Conservation (phyloP, 768 basidiomycete species). For the Lactarius deliciosus region DNA sequence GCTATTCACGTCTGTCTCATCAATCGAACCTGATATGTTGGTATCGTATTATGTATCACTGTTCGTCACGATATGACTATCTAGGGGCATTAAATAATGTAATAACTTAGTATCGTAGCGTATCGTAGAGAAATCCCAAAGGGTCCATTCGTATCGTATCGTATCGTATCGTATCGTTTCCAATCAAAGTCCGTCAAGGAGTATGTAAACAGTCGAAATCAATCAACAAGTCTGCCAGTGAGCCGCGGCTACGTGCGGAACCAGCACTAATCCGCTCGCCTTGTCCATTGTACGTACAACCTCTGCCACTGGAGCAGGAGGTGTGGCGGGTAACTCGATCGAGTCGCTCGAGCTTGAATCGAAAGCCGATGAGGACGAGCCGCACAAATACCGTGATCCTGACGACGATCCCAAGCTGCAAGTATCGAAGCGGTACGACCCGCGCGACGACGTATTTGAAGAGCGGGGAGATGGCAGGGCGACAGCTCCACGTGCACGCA, state of each 20-base stretch:
- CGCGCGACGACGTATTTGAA: not conserved
- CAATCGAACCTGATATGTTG: not conserved
- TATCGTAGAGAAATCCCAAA: not conserved
- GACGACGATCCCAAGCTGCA: not conserved
- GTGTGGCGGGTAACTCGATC: not conserved
- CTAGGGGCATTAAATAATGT: not conserved
- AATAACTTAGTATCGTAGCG: not conserved
- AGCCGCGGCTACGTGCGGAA: not conserved
- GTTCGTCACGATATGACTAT: not conserved
- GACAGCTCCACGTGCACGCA: not conserved
- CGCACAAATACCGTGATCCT: not conserved
- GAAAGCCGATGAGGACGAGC: not conserved
- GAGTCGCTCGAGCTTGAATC: not conserved
- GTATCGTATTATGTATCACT: not conserved
- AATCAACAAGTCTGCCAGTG: not conserved
- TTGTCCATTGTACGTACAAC: not conserved
- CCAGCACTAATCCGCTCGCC: not conserved
- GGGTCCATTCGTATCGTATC: not conserved
- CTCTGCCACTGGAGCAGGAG: not conserved
- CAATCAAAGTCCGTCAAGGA: not conserved
- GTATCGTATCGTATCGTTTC: not conserved
- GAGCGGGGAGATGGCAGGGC: not conserved
- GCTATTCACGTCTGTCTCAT: not conserved
- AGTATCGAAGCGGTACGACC: not conserved
- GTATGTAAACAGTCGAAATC: not conserved